Base-by-base conservation (phyloP, 148 eudicot genomes). In the Hydrangea macrophylla region DNA sequence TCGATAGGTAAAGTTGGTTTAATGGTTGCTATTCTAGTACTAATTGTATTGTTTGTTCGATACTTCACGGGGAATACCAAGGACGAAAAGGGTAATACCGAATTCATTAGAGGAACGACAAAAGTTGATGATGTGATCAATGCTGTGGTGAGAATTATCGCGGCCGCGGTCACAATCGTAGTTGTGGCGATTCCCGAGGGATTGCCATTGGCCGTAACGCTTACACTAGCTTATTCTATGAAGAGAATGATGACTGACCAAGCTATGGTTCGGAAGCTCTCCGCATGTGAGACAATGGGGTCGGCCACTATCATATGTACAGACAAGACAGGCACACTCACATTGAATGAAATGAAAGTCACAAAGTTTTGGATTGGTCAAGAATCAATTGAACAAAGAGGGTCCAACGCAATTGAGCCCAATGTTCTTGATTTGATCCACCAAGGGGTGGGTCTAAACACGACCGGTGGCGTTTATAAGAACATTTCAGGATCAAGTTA, bases 211-310 rank as follows among this genome's bases (percentile, higher is more conserved):
- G 81, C 77, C 0, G 77, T 73, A 11, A 78, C 77, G 0, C 67
- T 78, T 12, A 78, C 77, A 5, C 81, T 77, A 33, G 76, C 81
- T n/a, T 77, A 77, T 59, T 72, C 76, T 1, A 76, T 76, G 80
- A 71, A 77, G 40, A 67, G 73, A 36, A 77, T 77, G 80, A 77
- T 72, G 80, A 40, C 69, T 18, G 80, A 77, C 58, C 58, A 72
- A 20, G 80, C 80, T 18, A 67, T 77, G 76, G 80, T 77, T 48
- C 45, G 76, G 8, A 77, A 62, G 56, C 72, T 72, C 5, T 77
- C 80, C 0, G 75, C 80, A 1, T 76, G 72, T 33, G 80, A 76
- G 56, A 76, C 75, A 0, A 76, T 76, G 80, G 75, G 75, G 7
- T 77, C 80, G 5, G 80, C 76, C 44, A 77, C 80, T 1, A 42